Percentiles rank a stretch among this genome's conserved stretches.
Evolutionary conservation across 768 basidiomycete genomes (phyloP).

Genomic region (Cystobasidium ongulense): DNA sequence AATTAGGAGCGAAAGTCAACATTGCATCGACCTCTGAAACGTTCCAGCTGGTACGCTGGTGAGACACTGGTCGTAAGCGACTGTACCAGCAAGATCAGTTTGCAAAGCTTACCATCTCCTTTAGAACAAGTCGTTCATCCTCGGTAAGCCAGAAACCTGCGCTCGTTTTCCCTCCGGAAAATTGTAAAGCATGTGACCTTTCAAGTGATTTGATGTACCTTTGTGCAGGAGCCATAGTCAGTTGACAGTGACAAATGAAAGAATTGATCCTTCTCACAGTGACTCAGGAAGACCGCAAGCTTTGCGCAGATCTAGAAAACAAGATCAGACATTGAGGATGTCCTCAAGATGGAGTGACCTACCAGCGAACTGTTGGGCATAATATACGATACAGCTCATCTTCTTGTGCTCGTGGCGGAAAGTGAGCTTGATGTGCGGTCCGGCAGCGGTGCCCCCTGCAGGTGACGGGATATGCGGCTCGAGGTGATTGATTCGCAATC

Average conservation of each 20-base stretch:
- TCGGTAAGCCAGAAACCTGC: slow-evolving; percentile 90
- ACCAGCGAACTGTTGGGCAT: slow-evolving; percentile 66
- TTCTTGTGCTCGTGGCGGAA: slow-evolving; percentile 28
- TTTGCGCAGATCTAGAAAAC: not conserved
- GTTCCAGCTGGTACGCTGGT: slow-evolving; percentile 64
- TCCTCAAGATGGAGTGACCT: slow-evolving; percentile 51
- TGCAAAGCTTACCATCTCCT: slow-evolving; percentile 80
- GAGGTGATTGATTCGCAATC: slow-evolving; percentile 36
- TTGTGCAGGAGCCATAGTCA: slow-evolving; percentile 55
- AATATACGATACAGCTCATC: slow-evolving; percentile 30
- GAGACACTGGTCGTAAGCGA: slow-evolving; percentile 89
- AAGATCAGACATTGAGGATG: not conserved
- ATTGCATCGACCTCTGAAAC: slow-evolving; percentile 30
- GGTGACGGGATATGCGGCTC: not conserved
- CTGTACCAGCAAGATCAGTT: slow-evolving; percentile 81
- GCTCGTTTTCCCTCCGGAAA: slow-evolving; percentile 88
- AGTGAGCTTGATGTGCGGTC: slow-evolving; percentile 8
- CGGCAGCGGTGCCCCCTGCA: not conserved
- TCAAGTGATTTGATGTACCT: slow-evolving; percentile 88
- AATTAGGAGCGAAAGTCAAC: slow-evolving; percentile 19
- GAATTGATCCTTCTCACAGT: not conserved
- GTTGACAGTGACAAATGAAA: not conserved
- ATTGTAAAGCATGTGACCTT: slow-evolving; percentile 86
- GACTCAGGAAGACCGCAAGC: not conserved
- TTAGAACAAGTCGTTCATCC: slow-evolving; percentile 95